Evolutionary conservation across 192 early-diverging fungal species (phyloP), one percentile per base, ranked within the genome.

Genomic region (Coemansia furcata): DNA sequence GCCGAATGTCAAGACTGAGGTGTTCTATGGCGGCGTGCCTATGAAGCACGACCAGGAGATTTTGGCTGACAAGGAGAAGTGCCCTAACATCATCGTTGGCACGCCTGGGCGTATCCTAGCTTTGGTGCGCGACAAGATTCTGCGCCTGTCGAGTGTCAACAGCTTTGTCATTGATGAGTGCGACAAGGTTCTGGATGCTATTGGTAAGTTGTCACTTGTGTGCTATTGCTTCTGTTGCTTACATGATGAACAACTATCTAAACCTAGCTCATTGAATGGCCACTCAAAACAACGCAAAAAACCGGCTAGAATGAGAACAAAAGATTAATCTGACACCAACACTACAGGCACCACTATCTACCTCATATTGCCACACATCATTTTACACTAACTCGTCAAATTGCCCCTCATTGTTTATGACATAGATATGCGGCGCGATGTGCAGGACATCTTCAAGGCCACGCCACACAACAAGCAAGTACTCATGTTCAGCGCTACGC

Each of bases 131-230:
- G 93, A 95, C n/a, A 92, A 92, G 78, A 67, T 76, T n/a, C 84
- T 99, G 49, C 91, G 89, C 52, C 77, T 96, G 46, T 83, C 82
- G 52, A 91, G 86, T 65, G 87, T 99, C 70, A 98, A 93, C 90
- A 92, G 95, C 89, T 99, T 99, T 88, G 94, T 99, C 30, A 85
- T 99, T 46, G 97, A 99, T 74, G 97, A 99, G 85, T 99, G 97
- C 80, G 97, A 99, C 85, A 97, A 97, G 86, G 92, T 99, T 84
- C 78, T 99, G 33, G 95, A 97, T 37, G 84, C 90, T 49, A 81
- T 97, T 55, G 94, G 94, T 95, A 89, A 85, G 89, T 87, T 54
- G 29, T 54, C 50, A 54, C 29, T n/a, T 46, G 61, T 33, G 21
- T 64, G 39, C 14, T 7, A 38, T 57, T 46, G 33, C 11, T 50